Percentiles rank a stretch among this genome's conserved stretches.
These are phyloP conservation scores for Thyridium curvatum DNA, from an alignment of 2,329 filamentous ascomycete genomes.

Conservation along the genomic window DNA sequence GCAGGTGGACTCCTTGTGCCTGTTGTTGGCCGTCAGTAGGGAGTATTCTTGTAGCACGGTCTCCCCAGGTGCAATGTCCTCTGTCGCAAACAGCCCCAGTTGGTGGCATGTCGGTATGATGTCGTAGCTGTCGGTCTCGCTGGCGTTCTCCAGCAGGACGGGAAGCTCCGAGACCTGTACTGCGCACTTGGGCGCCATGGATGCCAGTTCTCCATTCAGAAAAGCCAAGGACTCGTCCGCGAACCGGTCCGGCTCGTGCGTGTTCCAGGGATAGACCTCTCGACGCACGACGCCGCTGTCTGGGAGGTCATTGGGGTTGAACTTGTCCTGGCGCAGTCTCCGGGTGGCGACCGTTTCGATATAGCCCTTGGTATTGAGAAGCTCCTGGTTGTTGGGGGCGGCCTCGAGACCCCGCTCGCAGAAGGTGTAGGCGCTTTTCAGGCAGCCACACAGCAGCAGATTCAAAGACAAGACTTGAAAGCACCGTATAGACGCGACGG, in stretches of 20 bases:
- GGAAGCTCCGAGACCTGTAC: conserved; percentile 73
- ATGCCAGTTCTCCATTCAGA: conserved; percentile 63
- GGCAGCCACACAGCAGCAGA: conserved; percentile 59
- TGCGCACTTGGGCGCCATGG: conserved; percentile 74
- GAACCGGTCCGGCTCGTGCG: conserved; percentile 63
- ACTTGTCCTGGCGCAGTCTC: conserved; percentile 36
- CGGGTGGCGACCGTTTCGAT: conserved; percentile 47
- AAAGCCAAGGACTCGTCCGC: conserved; percentile 61
- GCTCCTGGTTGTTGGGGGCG: conserved; percentile 47
- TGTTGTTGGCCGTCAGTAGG: conserved; percentile 81
- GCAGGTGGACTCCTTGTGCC: conserved; percentile 78
- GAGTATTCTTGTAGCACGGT: conserved; percentile 76
- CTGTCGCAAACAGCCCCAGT: conserved; percentile 82
- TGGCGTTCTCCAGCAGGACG: conserved; percentile 48
- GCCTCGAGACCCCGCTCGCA: conserved; percentile 53
- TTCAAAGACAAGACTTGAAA: conserved; percentile 53
- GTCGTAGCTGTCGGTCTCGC: conserved; percentile 39
- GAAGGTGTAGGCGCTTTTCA: conserved; percentile 62
- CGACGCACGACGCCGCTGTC: conserved; percentile 65
- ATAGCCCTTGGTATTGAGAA: conserved; percentile 45
- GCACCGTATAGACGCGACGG: conserved; percentile 46
- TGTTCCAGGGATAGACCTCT: conserved; percentile 66
- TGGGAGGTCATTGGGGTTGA: conserved; percentile 52
- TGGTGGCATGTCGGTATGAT: conserved; percentile 60
- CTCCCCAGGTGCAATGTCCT: conserved; percentile 72